Conservation (phyloP, 2,329 filamentous ascomycete genomes). For the Diaporthe citri region DNA sequence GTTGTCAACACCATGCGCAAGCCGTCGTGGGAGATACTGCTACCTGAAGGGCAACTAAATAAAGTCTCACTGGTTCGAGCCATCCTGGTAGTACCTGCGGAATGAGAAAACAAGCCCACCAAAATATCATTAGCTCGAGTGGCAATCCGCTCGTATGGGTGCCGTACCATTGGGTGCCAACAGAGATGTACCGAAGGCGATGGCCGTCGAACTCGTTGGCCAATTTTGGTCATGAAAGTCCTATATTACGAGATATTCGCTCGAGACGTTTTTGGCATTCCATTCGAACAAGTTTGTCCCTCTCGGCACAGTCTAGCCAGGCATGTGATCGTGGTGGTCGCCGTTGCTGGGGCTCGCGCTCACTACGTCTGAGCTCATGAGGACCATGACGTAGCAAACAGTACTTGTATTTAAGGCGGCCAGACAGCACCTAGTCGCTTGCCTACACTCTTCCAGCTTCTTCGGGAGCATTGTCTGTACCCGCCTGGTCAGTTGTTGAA, state of each 20-base stretch:
- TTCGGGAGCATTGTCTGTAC: too few relatives aligned
- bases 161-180: too few relatives aligned
- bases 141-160: neutral
- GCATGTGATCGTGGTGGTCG: neutral
- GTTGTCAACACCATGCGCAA: neutral
- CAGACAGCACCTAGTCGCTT: neutral
- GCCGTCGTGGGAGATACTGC: neutral
- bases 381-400: neutral
- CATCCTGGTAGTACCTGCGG: neutral
- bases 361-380: neutral
- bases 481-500: neutral
- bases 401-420: neutral
- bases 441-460: too few relatives aligned
- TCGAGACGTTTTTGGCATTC: neutral
- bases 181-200: neutral
- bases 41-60: neutral
- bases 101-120: neutral
- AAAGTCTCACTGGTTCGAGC: neutral
- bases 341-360: too few relatives aligned
- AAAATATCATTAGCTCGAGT: neutral
- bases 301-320: neutral
- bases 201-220: neutral
- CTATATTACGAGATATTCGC: too few relatives aligned
- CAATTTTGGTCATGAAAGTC: too few relatives aligned
- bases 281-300: neutral